Evolutionary conservation across 1,284 basidiomycete species (phyloP).

Genomic region (Mycosarcoma mackinlayi): DNA sequence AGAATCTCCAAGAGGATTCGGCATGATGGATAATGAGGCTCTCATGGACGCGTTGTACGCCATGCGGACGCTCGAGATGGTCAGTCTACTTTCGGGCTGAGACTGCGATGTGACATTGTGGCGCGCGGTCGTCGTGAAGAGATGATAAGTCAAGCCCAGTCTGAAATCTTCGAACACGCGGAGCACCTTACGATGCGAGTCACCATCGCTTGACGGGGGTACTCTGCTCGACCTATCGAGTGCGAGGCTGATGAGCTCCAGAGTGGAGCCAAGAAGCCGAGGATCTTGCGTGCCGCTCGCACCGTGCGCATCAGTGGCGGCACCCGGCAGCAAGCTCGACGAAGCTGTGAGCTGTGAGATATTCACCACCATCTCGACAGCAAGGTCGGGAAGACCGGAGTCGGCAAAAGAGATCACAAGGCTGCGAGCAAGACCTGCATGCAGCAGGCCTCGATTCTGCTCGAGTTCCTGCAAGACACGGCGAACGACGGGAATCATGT

Average conservation of each 20-base stretch:
- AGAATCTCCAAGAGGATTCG: neutral
- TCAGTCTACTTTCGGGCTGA: neutral
- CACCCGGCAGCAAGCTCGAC: neutral
- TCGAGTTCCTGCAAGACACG: constrained; percentile 36
- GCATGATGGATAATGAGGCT: neutral
- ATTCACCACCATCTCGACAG: constrained; percentile 31
- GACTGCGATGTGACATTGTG: neutral
- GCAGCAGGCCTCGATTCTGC: constrained; percentile 16
- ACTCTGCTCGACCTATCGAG: constrained; percentile 32
- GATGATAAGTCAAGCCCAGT: constrained; percentile 33
- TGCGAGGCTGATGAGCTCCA: constrained; percentile 42
- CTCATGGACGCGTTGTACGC: constrained; percentile 47
- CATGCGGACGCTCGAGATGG: constrained; percentile 13
- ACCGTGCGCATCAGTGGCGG: neutral
- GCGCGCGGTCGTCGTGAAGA: constrained; percentile 7
- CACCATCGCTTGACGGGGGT: neutral
- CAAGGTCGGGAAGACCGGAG: constrained; percentile 36
- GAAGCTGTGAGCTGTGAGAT: constrained; percentile 12
- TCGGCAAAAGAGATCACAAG: constrained; percentile 39
- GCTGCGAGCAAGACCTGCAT: constrained; percentile 25
- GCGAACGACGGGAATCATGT: constrained; percentile 13
- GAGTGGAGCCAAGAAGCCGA: constrained; percentile 12
- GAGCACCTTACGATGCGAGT: constrained; percentile 17
- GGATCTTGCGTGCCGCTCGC: neutral
- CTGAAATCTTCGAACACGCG: constrained; percentile 45